phyloP scores from a whole-genome alignment of 371 early-diverging fungal genomes.

The Cokeromyces recurvatus region DNA sequence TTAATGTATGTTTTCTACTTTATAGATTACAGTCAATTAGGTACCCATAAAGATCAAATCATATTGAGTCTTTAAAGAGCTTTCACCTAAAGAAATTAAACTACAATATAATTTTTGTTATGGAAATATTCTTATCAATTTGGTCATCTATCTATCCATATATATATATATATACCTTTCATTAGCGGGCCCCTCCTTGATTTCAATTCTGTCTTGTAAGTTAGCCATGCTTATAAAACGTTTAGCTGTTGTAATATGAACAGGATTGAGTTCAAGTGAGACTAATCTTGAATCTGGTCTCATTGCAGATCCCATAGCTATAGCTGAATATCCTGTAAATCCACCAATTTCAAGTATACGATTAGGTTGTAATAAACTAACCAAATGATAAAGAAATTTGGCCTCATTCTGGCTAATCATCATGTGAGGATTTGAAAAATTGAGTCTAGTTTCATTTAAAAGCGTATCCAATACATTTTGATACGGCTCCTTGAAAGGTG shows the following conservation, averaged over 20 bases:
- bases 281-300: constrained; percentile 19
- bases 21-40: neutral
- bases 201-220: too few relatives aligned
- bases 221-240: constrained; percentile 23
- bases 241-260: constrained; percentile 39
- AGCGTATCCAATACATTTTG: constrained; percentile 5
- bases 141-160: neutral
- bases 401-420: constrained; percentile 44
- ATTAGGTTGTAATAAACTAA: constrained; percentile 29
- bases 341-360: constrained; percentile 56
- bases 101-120: neutral
- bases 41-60: constrained; percentile 58
- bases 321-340: constrained; percentile 55
- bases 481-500: constrained; percentile 13
- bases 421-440: constrained; percentile 33
- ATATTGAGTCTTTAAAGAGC: constrained; percentile 15
- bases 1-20: neutral
- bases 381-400: constrained; percentile 35
- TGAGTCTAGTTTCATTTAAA: constrained; percentile 15
- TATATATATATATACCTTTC: constrained; percentile 1
- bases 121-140: neutral
- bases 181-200: neutral
- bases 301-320: constrained; percentile 60
- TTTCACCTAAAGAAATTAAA: neutral
- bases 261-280: constrained; percentile 44